phyloP scores from a whole-genome alignment of 345 rosid species.

The Clarkia xantiana region DNA sequence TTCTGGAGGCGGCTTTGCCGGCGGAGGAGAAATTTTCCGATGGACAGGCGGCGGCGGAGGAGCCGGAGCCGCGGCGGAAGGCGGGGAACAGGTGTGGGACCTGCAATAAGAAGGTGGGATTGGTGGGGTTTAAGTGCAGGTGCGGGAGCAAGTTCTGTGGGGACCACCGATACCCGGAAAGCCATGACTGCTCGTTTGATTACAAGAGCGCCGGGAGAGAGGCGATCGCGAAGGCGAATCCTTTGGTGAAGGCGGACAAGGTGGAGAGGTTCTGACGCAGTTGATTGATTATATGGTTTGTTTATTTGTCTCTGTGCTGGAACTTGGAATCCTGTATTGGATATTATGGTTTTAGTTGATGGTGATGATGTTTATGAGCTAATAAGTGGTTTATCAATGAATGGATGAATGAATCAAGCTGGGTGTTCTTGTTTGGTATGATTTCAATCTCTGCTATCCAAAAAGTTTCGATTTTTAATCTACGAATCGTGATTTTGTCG shows the following conservation, averaged over 20 bases:
- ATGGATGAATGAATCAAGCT: too few species aligned
- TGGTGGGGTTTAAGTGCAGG: slow-evolving; percentile 24
- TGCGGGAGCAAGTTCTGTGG: slow-evolving; percentile 19
- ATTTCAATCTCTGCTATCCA: too few species aligned
- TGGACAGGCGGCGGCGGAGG: not conserved
- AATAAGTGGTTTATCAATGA: too few species aligned
- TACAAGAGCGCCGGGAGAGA: slow-evolving; percentile 14
- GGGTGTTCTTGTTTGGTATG: too few species aligned
- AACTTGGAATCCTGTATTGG: too few species aligned
- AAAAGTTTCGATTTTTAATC: too few species aligned
- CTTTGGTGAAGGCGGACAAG: slow-evolving; percentile 18
- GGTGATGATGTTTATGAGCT: too few species aligned
- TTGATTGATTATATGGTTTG: not conserved
- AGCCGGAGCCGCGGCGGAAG: not conserved
- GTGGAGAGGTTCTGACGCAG: slow-evolving; percentile 11
- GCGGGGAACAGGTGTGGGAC: slow-evolving; percentile 10
- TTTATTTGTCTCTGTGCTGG: too few species aligned
- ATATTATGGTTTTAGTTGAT: too few species aligned
- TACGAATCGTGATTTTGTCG: too few species aligned
- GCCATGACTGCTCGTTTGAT: slow-evolving; percentile 19
- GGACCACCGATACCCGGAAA: slow-evolving; percentile 19
- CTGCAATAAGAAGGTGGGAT: slow-evolving; percentile 22
- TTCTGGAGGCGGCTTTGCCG: too few species aligned
- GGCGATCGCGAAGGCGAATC: slow-evolving; percentile 18
- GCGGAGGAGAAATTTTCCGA: too few species aligned